Percentiles rank a stretch among this genome's conserved stretches.
Conservation (phyloP, 179 eudicot species). For the Amaranthus tricolor region DNA sequence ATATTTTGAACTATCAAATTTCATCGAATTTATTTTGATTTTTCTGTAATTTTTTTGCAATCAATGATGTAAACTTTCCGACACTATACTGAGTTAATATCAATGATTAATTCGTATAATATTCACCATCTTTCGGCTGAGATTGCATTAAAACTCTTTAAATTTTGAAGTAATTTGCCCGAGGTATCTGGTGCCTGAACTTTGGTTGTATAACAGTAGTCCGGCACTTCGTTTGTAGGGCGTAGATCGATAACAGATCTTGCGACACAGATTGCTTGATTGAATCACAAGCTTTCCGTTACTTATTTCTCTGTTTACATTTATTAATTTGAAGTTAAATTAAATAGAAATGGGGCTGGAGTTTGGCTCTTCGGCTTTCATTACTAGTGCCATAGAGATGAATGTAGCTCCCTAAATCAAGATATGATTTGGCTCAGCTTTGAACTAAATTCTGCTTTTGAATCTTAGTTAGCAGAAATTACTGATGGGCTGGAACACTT, state of each 20-base stretch:
- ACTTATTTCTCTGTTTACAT: slow-evolving; percentile 11
- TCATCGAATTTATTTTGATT: no score
- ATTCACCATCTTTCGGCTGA: slow-evolving; percentile 16
- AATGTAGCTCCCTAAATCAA: slow-evolving; percentile 10
- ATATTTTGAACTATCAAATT: no score
- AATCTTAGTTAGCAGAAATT: not conserved
- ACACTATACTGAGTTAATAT: not conserved
- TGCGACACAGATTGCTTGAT: slow-evolving; percentile 11
- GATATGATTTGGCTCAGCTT: not conserved
- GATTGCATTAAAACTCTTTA: not conserved
- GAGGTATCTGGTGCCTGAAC: slow-evolving; percentile 6
- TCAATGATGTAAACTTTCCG: slow-evolving; percentile 10
- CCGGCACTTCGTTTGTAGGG: slow-evolving; percentile 7
- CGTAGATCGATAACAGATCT: not conserved
- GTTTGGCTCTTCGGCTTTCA: slow-evolving; percentile 9
- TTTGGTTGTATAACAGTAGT: not conserved
- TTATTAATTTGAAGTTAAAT: not conserved
- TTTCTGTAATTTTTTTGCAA: not conserved
- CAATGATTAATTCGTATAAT: slow-evolving; percentile 1
- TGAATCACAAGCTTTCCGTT: not conserved
- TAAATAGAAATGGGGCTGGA: not conserved
- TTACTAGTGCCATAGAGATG: slow-evolving; percentile 7
- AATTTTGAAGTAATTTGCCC: not conserved
- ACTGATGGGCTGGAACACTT: not conserved
- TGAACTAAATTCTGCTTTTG: not conserved